phyloP scores from a whole-genome alignment of 805 yeast species.

The Nakazawaea siamensis region DNA sequence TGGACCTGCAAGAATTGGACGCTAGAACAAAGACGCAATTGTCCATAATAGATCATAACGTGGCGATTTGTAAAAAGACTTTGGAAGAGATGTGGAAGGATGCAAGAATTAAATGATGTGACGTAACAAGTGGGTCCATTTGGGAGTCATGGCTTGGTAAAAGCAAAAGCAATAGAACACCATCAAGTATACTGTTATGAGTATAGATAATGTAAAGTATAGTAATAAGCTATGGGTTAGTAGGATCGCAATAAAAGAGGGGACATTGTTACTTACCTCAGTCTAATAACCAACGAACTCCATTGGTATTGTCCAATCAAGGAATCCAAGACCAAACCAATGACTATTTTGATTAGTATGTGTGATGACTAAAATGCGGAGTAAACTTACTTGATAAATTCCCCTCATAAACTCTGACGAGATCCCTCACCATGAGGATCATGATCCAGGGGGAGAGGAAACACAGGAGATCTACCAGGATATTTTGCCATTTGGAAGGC shows the following conservation, averaged over 20 bases:
- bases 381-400: not conserved
- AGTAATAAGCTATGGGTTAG: constrained; percentile 1
- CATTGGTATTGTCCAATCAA: not conserved
- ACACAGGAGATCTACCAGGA: too few species aligned
- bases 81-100: constrained; percentile 64
- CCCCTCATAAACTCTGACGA: constrained; percentile 1
- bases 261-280: constrained; percentile 6
- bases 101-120: constrained; percentile 21
- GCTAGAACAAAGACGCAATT: constrained; percentile 33
- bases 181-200: constrained; percentile 1
- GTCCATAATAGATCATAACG: constrained; percentile 82
- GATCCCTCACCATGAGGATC: constrained; percentile 6
- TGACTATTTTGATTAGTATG: not conserved
- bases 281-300: not conserved
- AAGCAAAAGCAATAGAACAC: constrained; percentile 7
- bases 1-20: constrained; percentile 15
- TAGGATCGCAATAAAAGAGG: not conserved
- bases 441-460: constrained; percentile 10
- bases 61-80: constrained; percentile 69
- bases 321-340: not conserved
- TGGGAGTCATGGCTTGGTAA: constrained; percentile 8
- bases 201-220: not conserved
- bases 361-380: not conserved
- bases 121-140: not conserved
- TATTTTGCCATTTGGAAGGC: too few species aligned